Percentiles rank a stretch among this genome's conserved stretches.
These are phyloP conservation scores for Starmerella tilneyi DNA, from an alignment of 805 yeast species.

Conservation along the genomic window DNA sequence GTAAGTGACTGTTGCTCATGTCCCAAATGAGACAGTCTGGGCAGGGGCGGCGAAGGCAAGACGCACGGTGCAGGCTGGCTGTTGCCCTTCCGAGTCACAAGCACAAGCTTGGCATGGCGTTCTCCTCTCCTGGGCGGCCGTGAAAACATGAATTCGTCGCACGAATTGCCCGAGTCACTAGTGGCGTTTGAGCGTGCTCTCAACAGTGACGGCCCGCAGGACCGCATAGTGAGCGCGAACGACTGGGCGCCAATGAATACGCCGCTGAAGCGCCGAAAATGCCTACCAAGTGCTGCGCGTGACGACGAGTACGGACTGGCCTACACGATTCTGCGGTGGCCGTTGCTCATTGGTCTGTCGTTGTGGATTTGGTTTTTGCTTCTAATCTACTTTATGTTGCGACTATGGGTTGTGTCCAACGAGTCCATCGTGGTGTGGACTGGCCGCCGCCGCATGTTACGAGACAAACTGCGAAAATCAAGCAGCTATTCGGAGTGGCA, in stretches of 20 bases:
- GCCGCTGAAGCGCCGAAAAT: conserved; percentile 8
- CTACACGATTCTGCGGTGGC: conserved; percentile 52
- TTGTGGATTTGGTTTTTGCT: conserved; percentile 47
- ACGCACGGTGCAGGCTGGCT: too few species aligned
- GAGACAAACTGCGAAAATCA: conserved; percentile 43
- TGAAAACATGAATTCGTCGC: neutral
- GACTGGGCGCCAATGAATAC: conserved; percentile 22
- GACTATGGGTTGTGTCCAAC: conserved; percentile 52
- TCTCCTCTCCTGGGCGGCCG: too few species aligned
- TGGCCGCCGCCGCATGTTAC: conserved; percentile 43
- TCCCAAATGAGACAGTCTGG: too few species aligned
- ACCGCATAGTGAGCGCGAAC: conserved; percentile 26
- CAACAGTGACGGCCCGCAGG: conserved; percentile 15
- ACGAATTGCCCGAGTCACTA: conserved; percentile 11
- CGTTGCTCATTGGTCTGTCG: conserved; percentile 43
- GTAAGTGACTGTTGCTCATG: too few species aligned
- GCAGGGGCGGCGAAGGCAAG: too few species aligned
- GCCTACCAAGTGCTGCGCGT: conserved; percentile 8
- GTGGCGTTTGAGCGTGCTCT: conserved; percentile 19
- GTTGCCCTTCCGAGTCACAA: too few species aligned
- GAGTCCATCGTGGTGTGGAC: conserved; percentile 53
- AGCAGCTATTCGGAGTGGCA: conserved; percentile 53
- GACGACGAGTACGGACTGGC: conserved; percentile 32
- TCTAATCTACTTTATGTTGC: conserved; percentile 40
- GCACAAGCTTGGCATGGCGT: too few species aligned